Conservation (phyloP, 2,329 filamentous ascomycete species). For the Cladophialophora psammophila region DNA sequence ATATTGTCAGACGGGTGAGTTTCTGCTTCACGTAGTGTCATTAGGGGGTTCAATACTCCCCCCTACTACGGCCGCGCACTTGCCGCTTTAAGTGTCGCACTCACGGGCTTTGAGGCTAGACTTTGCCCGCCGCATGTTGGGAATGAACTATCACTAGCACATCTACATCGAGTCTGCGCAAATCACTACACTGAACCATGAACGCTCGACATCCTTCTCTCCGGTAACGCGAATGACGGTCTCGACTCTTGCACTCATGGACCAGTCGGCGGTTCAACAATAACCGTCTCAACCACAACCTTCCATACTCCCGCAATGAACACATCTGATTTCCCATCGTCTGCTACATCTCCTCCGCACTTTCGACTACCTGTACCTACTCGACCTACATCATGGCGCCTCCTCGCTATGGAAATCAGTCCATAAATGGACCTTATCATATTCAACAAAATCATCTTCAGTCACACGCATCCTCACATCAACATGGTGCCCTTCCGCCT, state of each 20-base stretch:
- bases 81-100: background rate
- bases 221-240: background rate
- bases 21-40: background rate
- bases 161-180: constrained; percentile 1
- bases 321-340: constrained; percentile 21
- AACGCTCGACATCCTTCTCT: constrained; percentile 3
- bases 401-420: constrained; percentile 65
- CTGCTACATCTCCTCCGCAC: constrained; percentile 14
- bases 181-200: constrained; percentile 6
- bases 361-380: constrained; percentile 5
- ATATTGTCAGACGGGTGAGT: background rate
- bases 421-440: constrained; percentile 67
- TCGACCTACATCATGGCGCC: constrained; percentile 60
- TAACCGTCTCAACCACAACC: constrained; percentile 4
- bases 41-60: background rate
- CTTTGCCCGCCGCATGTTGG: constrained; percentile 4
- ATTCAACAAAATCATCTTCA: constrained; percentile 60
- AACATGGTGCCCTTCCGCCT: constrained; percentile 59
- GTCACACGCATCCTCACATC: constrained; percentile 52
- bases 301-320: constrained; percentile 24
- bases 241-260: constrained; percentile 17
- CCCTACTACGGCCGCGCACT: constrained; percentile 1
- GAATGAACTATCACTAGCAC: background rate
- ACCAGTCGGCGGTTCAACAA: constrained; percentile 3
- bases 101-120: background rate